A percentile compares a stretch with the other conserved stretches of the same genome.
phyloP scores from a whole-genome alignment of 345 rosid species.

The Toxicodendron radicans region DNA sequence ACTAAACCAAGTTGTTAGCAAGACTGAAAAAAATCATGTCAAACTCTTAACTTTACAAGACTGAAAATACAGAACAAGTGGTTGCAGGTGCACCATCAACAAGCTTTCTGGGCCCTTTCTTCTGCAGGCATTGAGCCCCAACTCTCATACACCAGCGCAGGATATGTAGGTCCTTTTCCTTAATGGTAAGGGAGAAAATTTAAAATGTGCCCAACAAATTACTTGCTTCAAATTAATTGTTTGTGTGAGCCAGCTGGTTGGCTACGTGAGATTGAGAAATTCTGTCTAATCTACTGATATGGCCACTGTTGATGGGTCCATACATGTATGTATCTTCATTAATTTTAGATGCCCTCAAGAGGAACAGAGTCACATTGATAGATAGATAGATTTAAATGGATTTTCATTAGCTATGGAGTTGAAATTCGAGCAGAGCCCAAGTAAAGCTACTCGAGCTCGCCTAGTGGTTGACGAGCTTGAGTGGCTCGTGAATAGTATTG shows the following conservation, averaged over 20 bases:
- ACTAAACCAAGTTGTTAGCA: conserved; percentile 4
- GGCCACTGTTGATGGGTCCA: conserved; percentile 3
- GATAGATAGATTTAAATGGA: not conserved
- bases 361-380: not conserved
- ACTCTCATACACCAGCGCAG: not conserved
- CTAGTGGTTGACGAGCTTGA: too few relatives aligned
- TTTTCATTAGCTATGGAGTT: not conserved
- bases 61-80: too few relatives aligned
- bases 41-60: too few relatives aligned
- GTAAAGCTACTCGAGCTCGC: too few relatives aligned
- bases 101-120: conserved; percentile 2
- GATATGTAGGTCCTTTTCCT: conserved; percentile 10
- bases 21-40: not conserved
- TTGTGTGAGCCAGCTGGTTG: conserved; percentile 4
- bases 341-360: not conserved
- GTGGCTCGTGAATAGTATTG: too few relatives aligned
- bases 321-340: not conserved
- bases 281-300: not conserved
- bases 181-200: not conserved
- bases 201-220: too few relatives aligned
- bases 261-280: not conserved
- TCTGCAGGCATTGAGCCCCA: not conserved
- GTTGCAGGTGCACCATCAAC: not conserved
- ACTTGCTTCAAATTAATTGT: too few relatives aligned
- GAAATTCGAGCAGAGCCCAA: too few relatives aligned